Base-by-base conservation (phyloP, 176 grass and related monocot species). In the Echinochloa phyllopogon region DNA sequence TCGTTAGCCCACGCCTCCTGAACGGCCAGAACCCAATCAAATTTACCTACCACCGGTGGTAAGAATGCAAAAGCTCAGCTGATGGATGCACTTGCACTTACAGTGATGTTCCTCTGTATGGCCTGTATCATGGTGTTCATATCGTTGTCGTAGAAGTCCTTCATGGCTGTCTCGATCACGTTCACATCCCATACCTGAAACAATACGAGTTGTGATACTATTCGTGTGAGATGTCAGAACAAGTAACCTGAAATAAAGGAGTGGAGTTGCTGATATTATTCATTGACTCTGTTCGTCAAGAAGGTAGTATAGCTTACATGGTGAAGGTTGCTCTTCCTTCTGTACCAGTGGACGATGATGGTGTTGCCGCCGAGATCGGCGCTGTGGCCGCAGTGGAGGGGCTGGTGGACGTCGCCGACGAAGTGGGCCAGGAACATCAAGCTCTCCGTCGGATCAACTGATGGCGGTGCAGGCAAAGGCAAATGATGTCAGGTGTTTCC, bases 101-200 rank as follows among this genome's bases (percentile, higher is more conserved):
- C 95, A 49, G 95, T 94, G 58, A 98, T 93, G 83, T 98, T 98
- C 59, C 0, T n/a, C 55, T 93, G 75, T 79, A 98, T 98, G 72
- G 84, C 84, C 16, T 92, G 11, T 49, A 98, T 82, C 95, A 98
- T 98, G 37, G 84, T 86, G 77, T 1, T n/a, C 17, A 80, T 17
- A 29, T 95, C 87, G 42, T 91, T 65, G 77, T 77, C 13, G 81
- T 95, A 98, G 59, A 94, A 98, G 42, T 95, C 90, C 60, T 83
- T 85, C 95, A 93, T 95, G 69, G 92, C 90, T n/a, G 89, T 86
- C 23, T 94, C 91, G 18, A 98, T 98, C 10, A 98, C 83, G 79
- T 71, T 84, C 47, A 89, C 79, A 52, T 98, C 95, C 95, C 95
- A 98, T 2, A 98, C 94, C 92, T 97, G 68, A 43, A 84, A 51